A percentile compares a stretch with the other conserved stretches of the same genome.
Conservation (phyloP, 2,329 filamentous ascomycete genomes). For the Xylaria sp. region DNA sequence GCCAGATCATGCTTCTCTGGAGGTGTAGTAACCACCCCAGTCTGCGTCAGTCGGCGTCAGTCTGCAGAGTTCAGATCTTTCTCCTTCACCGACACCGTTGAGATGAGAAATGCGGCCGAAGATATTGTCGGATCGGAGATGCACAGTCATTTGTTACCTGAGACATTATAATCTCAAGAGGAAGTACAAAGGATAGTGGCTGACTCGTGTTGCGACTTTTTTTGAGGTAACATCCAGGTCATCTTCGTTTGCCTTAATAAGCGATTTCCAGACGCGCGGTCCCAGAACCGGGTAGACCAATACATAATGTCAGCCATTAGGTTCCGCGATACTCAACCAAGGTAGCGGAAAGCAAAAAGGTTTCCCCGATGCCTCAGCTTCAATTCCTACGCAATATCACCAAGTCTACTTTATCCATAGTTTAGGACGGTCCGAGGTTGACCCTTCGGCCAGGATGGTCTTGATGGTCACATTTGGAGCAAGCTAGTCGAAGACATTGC, state of each 20-base stretch:
- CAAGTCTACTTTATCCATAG: conserved; percentile 34
- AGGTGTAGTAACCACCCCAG: not conserved
- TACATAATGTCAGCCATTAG: conserved; percentile 46
- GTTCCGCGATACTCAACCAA: conserved; percentile 41
- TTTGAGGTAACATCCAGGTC: not conserved
- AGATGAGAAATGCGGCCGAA: not conserved
- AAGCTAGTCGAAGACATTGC: no score
- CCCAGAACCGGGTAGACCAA: conserved; percentile 48
- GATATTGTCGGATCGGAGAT: conserved; percentile 3
- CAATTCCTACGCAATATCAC: conserved; percentile 15
- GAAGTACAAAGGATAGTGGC: not conserved
- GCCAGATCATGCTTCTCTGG: not conserved
- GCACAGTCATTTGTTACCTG: not conserved
- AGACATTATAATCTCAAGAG: not conserved
- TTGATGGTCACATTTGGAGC: conserved; percentile 50
- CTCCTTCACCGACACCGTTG: conserved; percentile 1
- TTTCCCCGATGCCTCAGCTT: not conserved
- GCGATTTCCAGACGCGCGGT: conserved; percentile 39
- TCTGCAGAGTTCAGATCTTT: not conserved
- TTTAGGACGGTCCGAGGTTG: conserved; percentile 39
- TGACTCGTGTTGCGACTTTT: not conserved
- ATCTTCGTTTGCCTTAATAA: not conserved
- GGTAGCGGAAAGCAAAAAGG: conserved; percentile 41
- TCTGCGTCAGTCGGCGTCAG: no score
- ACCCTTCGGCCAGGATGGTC: conserved; percentile 46